A percentile compares a stretch with the other conserved stretches of the same genome.
These are phyloP conservation scores for Dicorynia guianensis DNA, from an alignment of 306 rosid species.

Conservation along the genomic window DNA sequence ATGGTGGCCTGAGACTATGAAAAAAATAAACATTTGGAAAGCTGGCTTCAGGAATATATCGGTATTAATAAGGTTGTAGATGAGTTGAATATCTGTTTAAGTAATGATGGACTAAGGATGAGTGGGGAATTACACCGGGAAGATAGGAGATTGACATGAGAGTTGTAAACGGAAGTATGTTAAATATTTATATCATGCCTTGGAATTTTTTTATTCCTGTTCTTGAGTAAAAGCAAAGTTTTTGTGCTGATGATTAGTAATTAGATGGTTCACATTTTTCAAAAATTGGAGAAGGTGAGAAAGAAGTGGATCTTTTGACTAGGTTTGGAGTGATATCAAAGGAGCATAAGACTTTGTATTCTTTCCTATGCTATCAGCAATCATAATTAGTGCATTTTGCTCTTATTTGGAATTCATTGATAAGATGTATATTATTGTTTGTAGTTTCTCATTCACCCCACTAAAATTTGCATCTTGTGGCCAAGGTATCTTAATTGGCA, in stretches of 20 bases:
- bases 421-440: background rate
- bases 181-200: background rate
- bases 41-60: background rate
- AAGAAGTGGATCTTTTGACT: background rate
- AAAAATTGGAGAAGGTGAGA: background rate
- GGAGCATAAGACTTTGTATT: background rate
- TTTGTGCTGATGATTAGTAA: background rate
- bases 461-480: background rate
- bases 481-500: background rate
- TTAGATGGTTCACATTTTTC: background rate
- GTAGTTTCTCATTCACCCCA: background rate
- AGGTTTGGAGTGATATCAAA: background rate
- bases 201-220: background rate
- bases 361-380: background rate
- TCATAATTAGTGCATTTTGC: background rate
- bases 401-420: background rate
- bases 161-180: background rate
- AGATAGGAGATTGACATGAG: background rate
- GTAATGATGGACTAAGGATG: background rate
- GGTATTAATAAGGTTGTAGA: background rate
- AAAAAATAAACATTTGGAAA: background rate
- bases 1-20: background rate
- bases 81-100: background rate
- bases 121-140: background rate
- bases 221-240: background rate